Base-by-base conservation (phyloP, 2,329 filamentous ascomycete species). In the Fusarium sp. region DNA sequence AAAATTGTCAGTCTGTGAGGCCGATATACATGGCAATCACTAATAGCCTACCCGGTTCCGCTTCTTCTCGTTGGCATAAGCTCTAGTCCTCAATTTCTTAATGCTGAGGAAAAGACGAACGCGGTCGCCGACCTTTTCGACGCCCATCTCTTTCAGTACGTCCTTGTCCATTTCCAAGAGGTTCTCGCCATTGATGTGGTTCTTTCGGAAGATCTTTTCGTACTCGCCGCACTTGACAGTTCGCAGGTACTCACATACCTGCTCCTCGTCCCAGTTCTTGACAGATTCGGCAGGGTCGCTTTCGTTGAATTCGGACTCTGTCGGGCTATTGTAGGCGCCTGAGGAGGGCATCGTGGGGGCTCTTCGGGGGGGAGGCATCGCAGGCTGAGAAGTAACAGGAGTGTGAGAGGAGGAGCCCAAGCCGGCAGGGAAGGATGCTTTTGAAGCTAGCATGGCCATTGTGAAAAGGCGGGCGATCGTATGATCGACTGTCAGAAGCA, bases 111-210 rank as follows among this genome's bases (percentile, higher is more conserved):
- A 94, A 65, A 99, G 91, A 68, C 95, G 92, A 37, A 99, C 95
- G 56, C 96, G 90, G 80, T 99, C 96, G 69, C 96, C 96, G 70
- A 99, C 93, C 81, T 98, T 99, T 74, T 97, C 97, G 74, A 99
- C 95, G 44, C 96, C 96, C 89, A 99, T 97, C 80, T 99, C 96
- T 80, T 97, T 97, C 69, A 99, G 86, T 42, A 97, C 93, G 58
- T 94, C 91, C 84, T 97, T 97, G 81, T 99, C 96, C 86, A 98
- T 95, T 81, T 99, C 96, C 73, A 99, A 86, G 45, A 99, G 85
- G 77, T 97, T 98, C 82, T 98, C 94, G 75, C 96, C 96, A 78
- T 96, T 99, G 84, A 99, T 98, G 80, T 98, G 93, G 79, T 99
- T 97, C 77, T 90, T 90, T 81, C 92, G 82, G 81, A 98, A 98